Conservation (phyloP, 1,284 basidiomycete species). For the Fomitopsis palustris region DNA sequence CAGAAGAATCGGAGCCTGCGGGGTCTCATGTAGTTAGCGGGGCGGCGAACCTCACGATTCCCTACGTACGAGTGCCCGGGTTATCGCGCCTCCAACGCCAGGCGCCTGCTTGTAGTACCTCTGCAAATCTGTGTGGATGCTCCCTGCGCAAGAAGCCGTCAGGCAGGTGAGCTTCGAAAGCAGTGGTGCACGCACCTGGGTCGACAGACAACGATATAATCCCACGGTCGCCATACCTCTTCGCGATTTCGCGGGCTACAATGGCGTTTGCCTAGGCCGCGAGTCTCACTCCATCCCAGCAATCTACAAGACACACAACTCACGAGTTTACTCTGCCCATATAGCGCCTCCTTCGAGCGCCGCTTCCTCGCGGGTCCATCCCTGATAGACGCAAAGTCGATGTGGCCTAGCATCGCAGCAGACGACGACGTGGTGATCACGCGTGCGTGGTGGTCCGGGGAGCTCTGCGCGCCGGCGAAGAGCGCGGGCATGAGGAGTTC, state of each 20-base stretch:
- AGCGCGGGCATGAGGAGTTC: conserved; percentile 47
- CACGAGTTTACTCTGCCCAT: conserved; percentile 43
- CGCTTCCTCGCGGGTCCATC: conserved; percentile 25
- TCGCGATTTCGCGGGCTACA: conserved; percentile 28
- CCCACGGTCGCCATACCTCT: conserved; percentile 21
- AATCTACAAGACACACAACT: background rate
- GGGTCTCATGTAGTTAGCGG: background rate
- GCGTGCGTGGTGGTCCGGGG: conserved; percentile 38
- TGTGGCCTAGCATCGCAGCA: conserved; percentile 22
- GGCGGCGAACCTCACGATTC: background rate
- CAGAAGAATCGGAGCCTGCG: conserved; percentile 2
- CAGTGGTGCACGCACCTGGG: conserved; percentile 27
- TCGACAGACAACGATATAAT: conserved; percentile 35
- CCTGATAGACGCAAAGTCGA: conserved; percentile 27
- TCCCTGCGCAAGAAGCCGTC: conserved; percentile 2
- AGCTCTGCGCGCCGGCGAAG: conserved; percentile 31
- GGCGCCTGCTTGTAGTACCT: conserved; percentile 5
- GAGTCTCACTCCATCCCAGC: background rate
- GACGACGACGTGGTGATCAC: conserved; percentile 46
- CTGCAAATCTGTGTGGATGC: conserved; percentile 14
- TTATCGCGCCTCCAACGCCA: background rate
- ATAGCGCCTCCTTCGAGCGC: conserved; percentile 27
- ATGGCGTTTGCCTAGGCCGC: conserved; percentile 31
- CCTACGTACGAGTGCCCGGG: conserved; percentile 4
- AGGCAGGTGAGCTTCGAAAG: background rate